Evolutionary conservation across 345 rosid genomes (phyloP).

Genomic region (Gossypium sturtianum): DNA sequence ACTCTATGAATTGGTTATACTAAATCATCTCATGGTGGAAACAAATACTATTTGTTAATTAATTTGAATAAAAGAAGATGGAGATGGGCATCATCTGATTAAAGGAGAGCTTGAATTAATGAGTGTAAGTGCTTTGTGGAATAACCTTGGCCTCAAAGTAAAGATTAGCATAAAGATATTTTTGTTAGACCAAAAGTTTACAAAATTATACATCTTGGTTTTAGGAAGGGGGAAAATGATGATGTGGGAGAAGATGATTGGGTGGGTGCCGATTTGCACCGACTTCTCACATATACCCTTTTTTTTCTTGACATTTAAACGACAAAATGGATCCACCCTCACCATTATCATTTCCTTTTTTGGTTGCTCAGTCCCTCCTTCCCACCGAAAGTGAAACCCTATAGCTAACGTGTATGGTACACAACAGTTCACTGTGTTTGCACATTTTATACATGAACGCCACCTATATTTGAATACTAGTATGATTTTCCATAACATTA

Average conservation of each 20-base stretch:
- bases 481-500: too few relatives aligned
- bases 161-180: not conserved
- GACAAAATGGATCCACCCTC: slow-evolving; percentile 11
- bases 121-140: not conserved
- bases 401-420: not conserved
- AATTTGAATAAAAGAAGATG: too few relatives aligned
- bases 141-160: not conserved
- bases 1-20: not conserved
- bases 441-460: not conserved
- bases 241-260: slow-evolving; percentile 16
- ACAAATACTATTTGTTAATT: too few relatives aligned
- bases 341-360: not conserved
- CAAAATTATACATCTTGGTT: not conserved
- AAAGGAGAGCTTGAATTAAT: not conserved
- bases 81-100: too few relatives aligned
- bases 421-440: not conserved
- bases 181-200: not conserved
- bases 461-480: too few relatives aligned
- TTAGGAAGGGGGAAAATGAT: not conserved
- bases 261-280: slow-evolving; percentile 38
- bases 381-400: slow-evolving; percentile 39
- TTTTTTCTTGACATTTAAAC: slow-evolving; percentile 24
- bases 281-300: slow-evolving; percentile 28
- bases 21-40: not conserved
- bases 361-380: not conserved